A percentile compares a stretch with the other conserved stretches of the same genome.
Conservation (phyloP, 2,329 filamentous ascomycete genomes). For the Xylaria sp. region DNA sequence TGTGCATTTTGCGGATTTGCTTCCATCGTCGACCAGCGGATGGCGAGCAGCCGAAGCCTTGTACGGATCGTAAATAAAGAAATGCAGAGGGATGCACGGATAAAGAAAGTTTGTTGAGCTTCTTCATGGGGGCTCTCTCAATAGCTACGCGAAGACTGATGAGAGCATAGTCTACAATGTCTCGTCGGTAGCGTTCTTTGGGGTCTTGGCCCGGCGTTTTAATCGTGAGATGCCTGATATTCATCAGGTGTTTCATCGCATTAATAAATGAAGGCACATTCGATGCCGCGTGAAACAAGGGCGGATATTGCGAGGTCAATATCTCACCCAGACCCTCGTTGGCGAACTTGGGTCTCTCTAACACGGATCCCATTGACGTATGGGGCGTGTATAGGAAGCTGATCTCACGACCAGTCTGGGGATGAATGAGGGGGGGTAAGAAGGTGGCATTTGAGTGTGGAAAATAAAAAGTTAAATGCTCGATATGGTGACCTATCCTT, state of each 20-base stretch:
- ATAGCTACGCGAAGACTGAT: conserved; percentile 87
- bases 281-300: conserved; percentile 87
- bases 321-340: conserved; percentile 82
- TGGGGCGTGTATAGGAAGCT: conserved; percentile 85
- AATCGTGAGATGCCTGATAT: conserved; percentile 78
- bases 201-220: conserved; percentile 78
- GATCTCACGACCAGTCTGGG: conserved; percentile 78
- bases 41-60: conserved; percentile 79
- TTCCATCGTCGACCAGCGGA: conserved; percentile 77
- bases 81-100: conserved; percentile 80
- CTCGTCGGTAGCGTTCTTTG: conserved; percentile 76
- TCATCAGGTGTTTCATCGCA: conserved; percentile 74
- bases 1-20: conserved; percentile 78
- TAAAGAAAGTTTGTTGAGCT: conserved; percentile 76
- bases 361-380: conserved; percentile 68
- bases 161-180: conserved; percentile 86
- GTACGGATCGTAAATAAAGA: conserved; percentile 78
- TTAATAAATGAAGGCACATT: conserved; percentile 86
- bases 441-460: conserved; percentile 82
- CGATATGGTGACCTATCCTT: conserved; percentile 80
- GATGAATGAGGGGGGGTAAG: conserved; percentile 84
- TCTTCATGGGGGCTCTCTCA: conserved; percentile 74
- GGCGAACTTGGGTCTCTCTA: conserved; percentile 79
- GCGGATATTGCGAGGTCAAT: conserved; percentile 86
- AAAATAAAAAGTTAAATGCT: conserved; percentile 80